Evolutionary conservation across 805 yeast genomes (phyloP), one percentile per base, ranked within the genome.

Genomic region (Suhomyces pyralidae): DNA sequence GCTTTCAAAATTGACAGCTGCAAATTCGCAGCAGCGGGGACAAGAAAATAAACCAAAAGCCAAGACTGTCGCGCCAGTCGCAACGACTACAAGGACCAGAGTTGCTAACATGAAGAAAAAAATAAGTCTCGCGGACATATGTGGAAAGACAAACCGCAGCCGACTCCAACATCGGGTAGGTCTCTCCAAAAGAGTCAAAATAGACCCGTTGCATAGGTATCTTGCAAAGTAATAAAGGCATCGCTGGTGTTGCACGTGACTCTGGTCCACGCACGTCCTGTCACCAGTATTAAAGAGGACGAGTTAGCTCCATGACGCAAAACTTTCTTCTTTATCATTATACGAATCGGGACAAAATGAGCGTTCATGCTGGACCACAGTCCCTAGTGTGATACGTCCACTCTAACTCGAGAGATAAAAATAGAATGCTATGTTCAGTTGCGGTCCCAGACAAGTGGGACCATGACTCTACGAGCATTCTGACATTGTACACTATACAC

Each of bases 131-230:
- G 57, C 59, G 3, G 59, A 56, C n/a, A 44, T 56, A 7, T 51
- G 56, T 40, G 52, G 53, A 5, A 28, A 38, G 24, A 46, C 50
- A 3, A 52, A 48, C 43, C 22, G 24, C 1, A 46, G 46, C 9
- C 42, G 49, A 17, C 25, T 15, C 19, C 22, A 17, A 7, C 20
- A 40, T 34, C 47, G 69, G 46, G 70, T 67, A 7, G 73, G 73
- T 10, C 55, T 68, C 30, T 66, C 71, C 6, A 61, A 56, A 48
- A 55, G 59, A 44, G 49, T 48, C 15, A 60, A 54, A 45, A 53
- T 68, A 7, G 73, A 67, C 14, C 51, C 69, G 15, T 55, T 66
- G 47, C 70, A 66, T 50, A 52, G 43, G 15, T 44, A 49, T 17
- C 42, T 42, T 42, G 28, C 45, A 8, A 42, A 42, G 19, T 38